A percentile compares a stretch with the other conserved stretches of the same genome.
phyloP scores from a whole-genome alignment of 2,329 filamentous ascomycete genomes.

The Colletotrichum chrysophilum region DNA sequence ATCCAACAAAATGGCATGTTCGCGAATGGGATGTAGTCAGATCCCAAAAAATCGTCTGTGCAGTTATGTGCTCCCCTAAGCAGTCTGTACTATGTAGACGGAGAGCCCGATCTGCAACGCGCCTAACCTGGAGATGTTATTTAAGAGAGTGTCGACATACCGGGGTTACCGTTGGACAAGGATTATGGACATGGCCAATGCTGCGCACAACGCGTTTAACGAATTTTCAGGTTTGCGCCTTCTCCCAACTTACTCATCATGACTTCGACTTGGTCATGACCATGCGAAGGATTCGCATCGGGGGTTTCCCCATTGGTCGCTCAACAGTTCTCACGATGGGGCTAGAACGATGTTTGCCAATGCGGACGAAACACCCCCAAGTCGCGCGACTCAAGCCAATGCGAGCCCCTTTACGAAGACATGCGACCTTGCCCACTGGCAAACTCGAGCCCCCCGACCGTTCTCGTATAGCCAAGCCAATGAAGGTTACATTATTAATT shows the following conservation, averaged over 20 bases:
- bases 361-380: neutral
- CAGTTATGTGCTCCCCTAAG: neutral
- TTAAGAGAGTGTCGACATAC: neutral
- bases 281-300: neutral
- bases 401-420: neutral
- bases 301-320: neutral
- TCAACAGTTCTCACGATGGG: neutral
- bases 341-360: neutral
- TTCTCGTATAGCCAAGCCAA: neutral
- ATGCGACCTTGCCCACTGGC: neutral
- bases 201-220: neutral
- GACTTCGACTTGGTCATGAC: accelerated
- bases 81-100: neutral
- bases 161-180: neutral
- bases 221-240: neutral
- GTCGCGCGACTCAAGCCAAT: neutral
- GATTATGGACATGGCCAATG: neutral
- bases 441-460: neutral
- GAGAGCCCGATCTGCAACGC: neutral
- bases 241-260: neutral
- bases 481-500: neutral
- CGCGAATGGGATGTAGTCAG: neutral
- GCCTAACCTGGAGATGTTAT: neutral
- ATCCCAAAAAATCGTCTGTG: neutral
- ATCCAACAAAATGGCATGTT: neutral